Evolutionary conservation across 2,329 filamentous ascomycete species (phyloP), one percentile per base, ranked within the genome.

Genomic region (Aspergillus bombycis): DNA sequence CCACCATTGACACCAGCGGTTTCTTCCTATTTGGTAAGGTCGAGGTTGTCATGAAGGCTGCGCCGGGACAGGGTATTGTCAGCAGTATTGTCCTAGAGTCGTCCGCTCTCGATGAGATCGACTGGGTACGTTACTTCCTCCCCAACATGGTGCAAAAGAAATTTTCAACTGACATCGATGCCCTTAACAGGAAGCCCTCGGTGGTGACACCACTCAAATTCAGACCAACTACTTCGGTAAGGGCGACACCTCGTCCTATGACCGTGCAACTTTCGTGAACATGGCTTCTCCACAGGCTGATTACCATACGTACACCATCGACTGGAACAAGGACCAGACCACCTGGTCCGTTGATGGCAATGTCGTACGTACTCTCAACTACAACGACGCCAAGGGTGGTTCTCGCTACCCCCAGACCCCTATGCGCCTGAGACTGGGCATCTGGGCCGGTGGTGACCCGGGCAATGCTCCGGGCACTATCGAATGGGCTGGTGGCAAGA

Each of bases 1-100:
- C 95, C 0, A 93, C 94, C 76, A 87, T 99, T 63, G 85, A 86
- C 67, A 96, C 93, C 66, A 86, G 94, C 72, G 97, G 96, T 85
- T 97, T 97, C 84, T 96, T 99, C 82, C 97, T 98, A 92, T 99
- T 97, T 76, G 95, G 95, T 71, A 91, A 90, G 67, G 90, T 97
- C 74, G 91, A 95, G 68, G 87, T 97, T 68, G 89, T 87, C 57
- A 85, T 97, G 84, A 93, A 95, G 80, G 88, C 92, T 41, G 92
- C 95, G 19, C 90, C 92, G 0, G 95, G 95, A 3, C 88, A 86
- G 28, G 95, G 95, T 68, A 96, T 99, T 71, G 94, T 99, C 70
- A 97, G 92, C 78, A 94, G 92, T 36, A 85, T 96, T 41, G 93
- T 99, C 16, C 83, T 99, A 66, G 89, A 96, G 80, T 97, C 94